These are phyloP conservation scores for Fusarium virguliforme DNA, from an alignment of 2,329 filamentous ascomycete genomes.

Conservation along the genomic window DNA sequence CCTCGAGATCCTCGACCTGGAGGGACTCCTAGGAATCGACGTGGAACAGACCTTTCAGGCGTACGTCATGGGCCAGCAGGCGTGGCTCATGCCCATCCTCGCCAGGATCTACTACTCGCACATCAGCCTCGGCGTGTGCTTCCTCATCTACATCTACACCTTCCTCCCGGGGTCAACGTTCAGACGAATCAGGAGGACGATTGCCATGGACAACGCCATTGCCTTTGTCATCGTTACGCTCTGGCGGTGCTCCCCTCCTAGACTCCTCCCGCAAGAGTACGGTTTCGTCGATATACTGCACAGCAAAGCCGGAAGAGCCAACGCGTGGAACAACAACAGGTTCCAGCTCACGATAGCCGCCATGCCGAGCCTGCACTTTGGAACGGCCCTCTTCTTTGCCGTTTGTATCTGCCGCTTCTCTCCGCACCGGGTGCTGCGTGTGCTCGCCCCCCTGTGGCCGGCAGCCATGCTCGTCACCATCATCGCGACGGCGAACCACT, in stretches of 20 bases:
- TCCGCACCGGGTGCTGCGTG: conserved; percentile 57
- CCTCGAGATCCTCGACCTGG: conserved; percentile 58
- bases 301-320: conserved; percentile 47
- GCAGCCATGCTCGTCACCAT: conserved; percentile 61
- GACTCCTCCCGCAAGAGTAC: conserved; percentile 63
- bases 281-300: conserved; percentile 66
- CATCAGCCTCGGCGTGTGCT: conserved; percentile 62
- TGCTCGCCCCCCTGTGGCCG: conserved; percentile 62
- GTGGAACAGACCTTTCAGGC: conserved; percentile 60
- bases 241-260: conserved; percentile 66
- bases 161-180: conserved; percentile 60
- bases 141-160: conserved; percentile 66
- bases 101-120: conserved; percentile 64
- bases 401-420: conserved; percentile 58
- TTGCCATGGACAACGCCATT: conserved; percentile 65
- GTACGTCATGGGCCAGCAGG: conserved; percentile 56
- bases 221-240: conserved; percentile 64
- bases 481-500: conserved; percentile 60
- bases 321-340: conserved; percentile 62
- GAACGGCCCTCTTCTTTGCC: conserved; percentile 58
- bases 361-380: conserved; percentile 67
- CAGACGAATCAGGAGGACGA: conserved; percentile 61
- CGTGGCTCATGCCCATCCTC: conserved; percentile 59
- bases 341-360: conserved; percentile 66
- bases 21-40: conserved; percentile 57